A percentile compares a stretch with the other conserved stretches of the same genome.
Evolutionary conservation across 306 rosid genomes (phyloP).

Genomic region (Trichosanthes truncata): DNA sequence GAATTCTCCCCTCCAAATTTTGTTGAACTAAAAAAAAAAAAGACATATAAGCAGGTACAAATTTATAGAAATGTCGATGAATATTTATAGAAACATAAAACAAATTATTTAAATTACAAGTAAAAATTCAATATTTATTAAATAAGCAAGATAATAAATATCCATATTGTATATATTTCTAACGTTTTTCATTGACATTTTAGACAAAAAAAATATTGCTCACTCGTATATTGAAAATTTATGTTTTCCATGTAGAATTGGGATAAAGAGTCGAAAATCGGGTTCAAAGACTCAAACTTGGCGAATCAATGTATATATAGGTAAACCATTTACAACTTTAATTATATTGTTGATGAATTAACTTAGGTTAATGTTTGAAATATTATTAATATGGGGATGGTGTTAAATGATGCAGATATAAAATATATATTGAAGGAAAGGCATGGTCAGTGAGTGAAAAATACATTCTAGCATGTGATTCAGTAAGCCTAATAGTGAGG

Average conservation of each 20-base stretch:
- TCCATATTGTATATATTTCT: too few relatives aligned
- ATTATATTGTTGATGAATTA: neutral
- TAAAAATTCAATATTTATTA: too few relatives aligned
- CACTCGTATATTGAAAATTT: too few relatives aligned
- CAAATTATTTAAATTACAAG: too few relatives aligned
- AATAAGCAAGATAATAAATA: too few relatives aligned
- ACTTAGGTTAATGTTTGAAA: neutral
- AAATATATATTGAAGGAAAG: constrained; percentile 90
- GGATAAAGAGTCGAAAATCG: constrained; percentile 20
- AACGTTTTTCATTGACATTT: too few relatives aligned
- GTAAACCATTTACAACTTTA: neutral
- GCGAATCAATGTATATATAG: constrained; percentile 32
- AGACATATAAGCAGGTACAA: neutral
- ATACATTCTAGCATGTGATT: constrained; percentile 84
- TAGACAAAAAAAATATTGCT: too few relatives aligned
- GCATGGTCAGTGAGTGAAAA: constrained; percentile 98
- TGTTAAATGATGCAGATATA: constrained; percentile 35
- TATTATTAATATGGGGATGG: neutral
- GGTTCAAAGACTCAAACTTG: constrained; percentile 29
- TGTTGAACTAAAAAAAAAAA: too few relatives aligned
- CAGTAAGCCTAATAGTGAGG: constrained; percentile 53
- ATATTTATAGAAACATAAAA: too few relatives aligned
- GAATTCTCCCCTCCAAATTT: too few relatives aligned
- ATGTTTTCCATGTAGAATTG: constrained; percentile 21
- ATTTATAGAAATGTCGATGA: too few relatives aligned